Conservation (phyloP, 768 basidiomycete genomes). For the Albatrellus ellisii region DNA sequence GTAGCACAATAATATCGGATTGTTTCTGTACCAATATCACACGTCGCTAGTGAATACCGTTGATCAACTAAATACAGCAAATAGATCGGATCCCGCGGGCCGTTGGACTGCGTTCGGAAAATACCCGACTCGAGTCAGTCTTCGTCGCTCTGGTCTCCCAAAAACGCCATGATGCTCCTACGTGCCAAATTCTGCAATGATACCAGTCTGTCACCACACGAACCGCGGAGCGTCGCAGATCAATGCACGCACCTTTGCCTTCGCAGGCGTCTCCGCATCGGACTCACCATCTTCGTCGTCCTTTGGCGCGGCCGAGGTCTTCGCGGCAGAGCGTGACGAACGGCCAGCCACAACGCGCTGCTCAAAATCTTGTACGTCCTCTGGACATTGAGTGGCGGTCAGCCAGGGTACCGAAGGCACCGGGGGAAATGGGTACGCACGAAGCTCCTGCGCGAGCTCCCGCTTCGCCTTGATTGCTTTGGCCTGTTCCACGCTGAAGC, state of each 20-base stretch:
- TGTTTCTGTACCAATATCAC: too few species aligned
- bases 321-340: conserved; percentile 16
- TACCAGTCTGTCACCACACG: background rate
- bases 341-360: conserved; percentile 28
- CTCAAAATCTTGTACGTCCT: conserved; percentile 67
- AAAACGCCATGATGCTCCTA: conserved; percentile 56
- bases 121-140: conserved; percentile 23
- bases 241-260: conserved; percentile 3
- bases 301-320: conserved; percentile 21
- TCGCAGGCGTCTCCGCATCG: conserved; percentile 2
- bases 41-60: too few species aligned
- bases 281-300: conserved; percentile 22
- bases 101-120: background rate
- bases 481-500: conserved; percentile 71
- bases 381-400: conserved; percentile 23
- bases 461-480: conserved; percentile 57
- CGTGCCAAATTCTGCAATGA: conserved; percentile 29
- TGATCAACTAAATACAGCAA: background rate
- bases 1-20: too few species aligned
- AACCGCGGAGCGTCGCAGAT: background rate
- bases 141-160: conserved; percentile 59
- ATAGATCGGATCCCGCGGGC: background rate
- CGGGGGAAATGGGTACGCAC: conserved; percentile 28
- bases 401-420: background rate
- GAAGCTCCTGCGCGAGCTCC: conserved; percentile 67